These are phyloP conservation scores for Chytriomyces sp. DNA, from an alignment of 192 early-diverging fungal genomes.

Conservation along the genomic window DNA sequence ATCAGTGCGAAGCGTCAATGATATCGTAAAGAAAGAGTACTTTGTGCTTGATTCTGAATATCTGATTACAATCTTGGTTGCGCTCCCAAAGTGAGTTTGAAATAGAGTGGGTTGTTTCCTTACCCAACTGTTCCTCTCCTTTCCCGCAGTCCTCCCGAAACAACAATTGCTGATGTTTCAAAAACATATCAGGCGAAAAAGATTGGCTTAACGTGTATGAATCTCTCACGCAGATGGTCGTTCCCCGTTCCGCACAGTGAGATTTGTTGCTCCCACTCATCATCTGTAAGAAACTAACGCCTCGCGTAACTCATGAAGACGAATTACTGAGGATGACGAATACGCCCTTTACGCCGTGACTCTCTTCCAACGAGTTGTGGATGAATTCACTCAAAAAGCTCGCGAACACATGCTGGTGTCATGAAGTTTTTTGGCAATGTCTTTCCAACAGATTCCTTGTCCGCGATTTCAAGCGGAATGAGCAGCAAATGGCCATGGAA, in stretches of 20 bases:
- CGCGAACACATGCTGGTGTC: conserved; percentile 76
- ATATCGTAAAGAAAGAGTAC: conserved; percentile 89
- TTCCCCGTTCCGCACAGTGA: conserved; percentile 90
- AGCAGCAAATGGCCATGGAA: conserved; percentile 64
- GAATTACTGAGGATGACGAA: conserved; percentile 94
- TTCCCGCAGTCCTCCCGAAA: not conserved
- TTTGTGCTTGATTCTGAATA: conserved; percentile 93
- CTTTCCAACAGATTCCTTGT: conserved; percentile 74
- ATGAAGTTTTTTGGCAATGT: not conserved
- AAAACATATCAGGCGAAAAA: conserved; percentile 54
- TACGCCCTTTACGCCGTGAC: conserved; percentile 90
- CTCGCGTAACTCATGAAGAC: conserved; percentile 40
- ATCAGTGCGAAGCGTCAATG: conserved; percentile 81
- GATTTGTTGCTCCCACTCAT: conserved; percentile 21
- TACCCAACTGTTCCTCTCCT: conserved; percentile 18
- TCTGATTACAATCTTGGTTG: conserved; percentile 87
- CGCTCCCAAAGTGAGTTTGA: conserved; percentile 82
- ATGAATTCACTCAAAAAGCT: conserved; percentile 89
- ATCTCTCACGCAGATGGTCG: conserved; percentile 89
- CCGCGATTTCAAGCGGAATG: conserved; percentile 93
- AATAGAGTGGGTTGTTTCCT: not conserved
- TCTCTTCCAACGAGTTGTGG: conserved; percentile 82
- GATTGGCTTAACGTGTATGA: conserved; percentile 91
- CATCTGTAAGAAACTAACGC: not conserved
- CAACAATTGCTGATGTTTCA: conserved; percentile 17